Evolutionary conservation across 2,329 filamentous ascomycete species (phyloP).

Genomic region (Thielaviopsis musarum): DNA sequence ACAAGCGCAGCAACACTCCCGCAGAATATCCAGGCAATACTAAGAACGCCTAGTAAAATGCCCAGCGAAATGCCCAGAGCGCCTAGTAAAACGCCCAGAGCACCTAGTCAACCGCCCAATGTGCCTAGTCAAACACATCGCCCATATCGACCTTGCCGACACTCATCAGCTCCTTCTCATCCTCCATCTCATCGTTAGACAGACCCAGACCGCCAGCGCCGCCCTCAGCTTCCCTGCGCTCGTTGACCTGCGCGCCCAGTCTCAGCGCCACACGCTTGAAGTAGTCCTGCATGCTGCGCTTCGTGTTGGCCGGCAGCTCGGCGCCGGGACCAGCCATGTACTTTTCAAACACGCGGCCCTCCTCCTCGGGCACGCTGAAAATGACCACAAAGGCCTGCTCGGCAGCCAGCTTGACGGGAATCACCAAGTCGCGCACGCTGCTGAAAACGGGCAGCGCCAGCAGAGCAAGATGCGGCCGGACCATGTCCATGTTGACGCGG

Average conservation of each 20-base stretch:
- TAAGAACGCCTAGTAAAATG: no score
- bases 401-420: constrained; percentile 87
- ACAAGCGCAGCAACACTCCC: no score
- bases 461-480: constrained; percentile 62
- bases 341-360: constrained; percentile 74
- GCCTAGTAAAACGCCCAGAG: neutral
- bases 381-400: constrained; percentile 87
- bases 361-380: constrained; percentile 79
- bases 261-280: constrained; percentile 84
- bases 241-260: constrained; percentile 70
- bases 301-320: constrained; percentile 51
- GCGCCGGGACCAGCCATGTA: constrained; percentile 58
- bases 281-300: constrained; percentile 89
- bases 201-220: constrained; percentile 73
- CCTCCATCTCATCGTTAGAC: constrained; percentile 80
- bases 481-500: constrained; percentile 60
- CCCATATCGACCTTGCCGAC: constrained; percentile 65
- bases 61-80: neutral
- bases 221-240: constrained; percentile 81
- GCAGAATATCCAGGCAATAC: no score
- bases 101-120: constrained; percentile 8
- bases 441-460: constrained; percentile 78
- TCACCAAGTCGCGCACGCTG: constrained; percentile 76
- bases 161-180: constrained; percentile 91
- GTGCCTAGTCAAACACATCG: constrained; percentile 12